Evolutionary conservation across 2,329 filamentous ascomycete genomes (phyloP).

Genomic region (Niveomyces coronatus): DNA sequence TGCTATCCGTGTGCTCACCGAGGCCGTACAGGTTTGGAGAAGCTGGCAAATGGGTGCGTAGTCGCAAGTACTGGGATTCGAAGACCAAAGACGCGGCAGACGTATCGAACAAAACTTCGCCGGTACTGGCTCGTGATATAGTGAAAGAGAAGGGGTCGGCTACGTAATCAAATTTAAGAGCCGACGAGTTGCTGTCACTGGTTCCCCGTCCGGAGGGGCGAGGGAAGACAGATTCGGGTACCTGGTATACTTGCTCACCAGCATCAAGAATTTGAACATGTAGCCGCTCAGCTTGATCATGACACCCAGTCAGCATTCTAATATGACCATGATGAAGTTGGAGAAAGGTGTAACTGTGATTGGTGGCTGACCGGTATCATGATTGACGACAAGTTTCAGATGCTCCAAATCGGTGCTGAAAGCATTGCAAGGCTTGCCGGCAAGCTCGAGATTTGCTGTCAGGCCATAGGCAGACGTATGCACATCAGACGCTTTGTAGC

Average conservation of each 20-base stretch:
- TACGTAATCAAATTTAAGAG: conserved; percentile 31
- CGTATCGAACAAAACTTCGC: conserved; percentile 52
- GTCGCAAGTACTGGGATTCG: conserved; percentile 61
- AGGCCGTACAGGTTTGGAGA: conserved; percentile 64
- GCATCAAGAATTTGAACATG: conserved; percentile 64
- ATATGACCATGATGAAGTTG: too few species aligned
- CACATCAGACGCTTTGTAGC: conserved; percentile 53
- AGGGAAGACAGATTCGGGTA: conserved; percentile 54
- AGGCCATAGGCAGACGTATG: conserved; percentile 38
- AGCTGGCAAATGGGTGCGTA: conserved; percentile 56
- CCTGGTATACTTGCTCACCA: conserved; percentile 55
- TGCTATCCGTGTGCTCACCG: conserved; percentile 61
- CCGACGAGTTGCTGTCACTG: conserved; percentile 18
- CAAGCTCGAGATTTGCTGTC: conserved; percentile 22
- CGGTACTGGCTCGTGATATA: conserved; percentile 28
- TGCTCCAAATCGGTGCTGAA: conserved; percentile 16
- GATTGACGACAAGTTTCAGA: conserved; percentile 49
- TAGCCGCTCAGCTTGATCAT: conserved; percentile 55
- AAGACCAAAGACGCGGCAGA: conserved; percentile 55
- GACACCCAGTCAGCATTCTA: too few species aligned
- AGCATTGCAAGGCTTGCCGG: conserved; percentile 16
- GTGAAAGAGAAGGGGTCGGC: conserved; percentile 52
- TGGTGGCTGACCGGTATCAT: conserved; percentile 51
- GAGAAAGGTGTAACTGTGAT: conserved; percentile 33
- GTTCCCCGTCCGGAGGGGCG: conserved; percentile 37